These are phyloP conservation scores for Colletotrichum endophyticum DNA, from an alignment of 2,329 filamentous ascomycete genomes.

Conservation along the genomic window DNA sequence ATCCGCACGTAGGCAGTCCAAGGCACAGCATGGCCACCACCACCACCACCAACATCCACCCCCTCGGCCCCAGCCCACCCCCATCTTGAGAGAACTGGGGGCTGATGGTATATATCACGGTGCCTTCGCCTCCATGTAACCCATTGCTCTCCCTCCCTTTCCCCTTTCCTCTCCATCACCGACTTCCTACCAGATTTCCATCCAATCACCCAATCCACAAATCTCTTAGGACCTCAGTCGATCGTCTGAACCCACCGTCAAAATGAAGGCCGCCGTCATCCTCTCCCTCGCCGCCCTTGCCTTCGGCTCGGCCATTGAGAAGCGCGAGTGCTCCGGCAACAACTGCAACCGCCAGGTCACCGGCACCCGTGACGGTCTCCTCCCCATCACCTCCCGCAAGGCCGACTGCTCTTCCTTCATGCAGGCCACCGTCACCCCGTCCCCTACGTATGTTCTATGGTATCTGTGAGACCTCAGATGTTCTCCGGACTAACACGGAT, in stretches of 20 bases:
- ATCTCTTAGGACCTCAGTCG: constrained; percentile 22
- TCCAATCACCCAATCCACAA: constrained; percentile 17
- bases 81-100: neutral
- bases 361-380: constrained; percentile 42
- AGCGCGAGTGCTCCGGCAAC: constrained; percentile 44
- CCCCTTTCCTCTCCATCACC: constrained; percentile 21
- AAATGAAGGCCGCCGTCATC: constrained; percentile 46
- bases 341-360: constrained; percentile 53
- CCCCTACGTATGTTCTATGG: constrained; percentile 38
- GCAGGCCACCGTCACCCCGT: constrained; percentile 42
- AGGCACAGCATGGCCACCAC: neutral
- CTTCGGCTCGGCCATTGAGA: constrained; percentile 38
- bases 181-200: constrained; percentile 23
- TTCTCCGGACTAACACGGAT: constrained; percentile 22
- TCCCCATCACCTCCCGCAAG: constrained; percentile 36
- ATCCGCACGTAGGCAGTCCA: neutral
- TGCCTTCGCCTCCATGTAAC: constrained; percentile 16
- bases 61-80: neutral
- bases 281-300: constrained; percentile 41
- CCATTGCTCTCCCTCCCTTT: neutral
- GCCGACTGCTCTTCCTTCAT: constrained; percentile 47
- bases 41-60: neutral
- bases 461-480: neutral
- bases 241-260: constrained; percentile 27
- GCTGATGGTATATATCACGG: constrained; percentile 21